Percentiles rank a stretch among this genome's conserved stretches.
phyloP scores from a whole-genome alignment of 1,139 yeast genomes.

The Blastobotrys persicus region DNA sequence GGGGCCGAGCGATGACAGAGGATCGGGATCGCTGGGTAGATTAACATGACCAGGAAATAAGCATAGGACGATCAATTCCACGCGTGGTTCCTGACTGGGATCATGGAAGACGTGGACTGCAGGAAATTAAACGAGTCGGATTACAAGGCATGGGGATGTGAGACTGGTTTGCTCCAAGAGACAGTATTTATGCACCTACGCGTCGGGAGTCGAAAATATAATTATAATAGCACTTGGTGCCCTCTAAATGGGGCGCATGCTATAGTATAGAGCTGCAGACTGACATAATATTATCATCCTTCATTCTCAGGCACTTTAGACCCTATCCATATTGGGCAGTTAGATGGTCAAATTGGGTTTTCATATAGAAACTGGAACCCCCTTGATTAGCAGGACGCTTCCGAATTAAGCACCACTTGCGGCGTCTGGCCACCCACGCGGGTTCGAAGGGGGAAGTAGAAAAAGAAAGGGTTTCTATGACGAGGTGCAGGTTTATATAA shows the following conservation, averaged over 20 bases:
- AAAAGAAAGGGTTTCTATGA: not conserved
- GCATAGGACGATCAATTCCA: not conserved
- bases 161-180: too few relatives aligned
- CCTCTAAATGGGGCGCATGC: too few relatives aligned
- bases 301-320: conserved; percentile 4
- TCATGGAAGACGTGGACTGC: not conserved
- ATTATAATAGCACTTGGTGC: too few relatives aligned
- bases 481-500: not conserved
- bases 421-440: not conserved
- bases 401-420: not conserved
- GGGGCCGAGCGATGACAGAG: not conserved
- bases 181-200: not conserved
- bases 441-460: not conserved
- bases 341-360: not conserved
- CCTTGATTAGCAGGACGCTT: not conserved
- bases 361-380: not conserved
- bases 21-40: not conserved
- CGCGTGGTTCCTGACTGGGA: conserved; percentile 2
- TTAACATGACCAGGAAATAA: not conserved
- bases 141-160: not conserved
- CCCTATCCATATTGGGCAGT: conserved; percentile 5
- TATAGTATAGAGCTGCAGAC: not conserved
- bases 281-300: conserved; percentile 7
- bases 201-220: too few relatives aligned
- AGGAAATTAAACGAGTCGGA: not conserved